phyloP scores from a whole-genome alignment of 768 basidiomycete species.

The Mycena maculata region DNA sequence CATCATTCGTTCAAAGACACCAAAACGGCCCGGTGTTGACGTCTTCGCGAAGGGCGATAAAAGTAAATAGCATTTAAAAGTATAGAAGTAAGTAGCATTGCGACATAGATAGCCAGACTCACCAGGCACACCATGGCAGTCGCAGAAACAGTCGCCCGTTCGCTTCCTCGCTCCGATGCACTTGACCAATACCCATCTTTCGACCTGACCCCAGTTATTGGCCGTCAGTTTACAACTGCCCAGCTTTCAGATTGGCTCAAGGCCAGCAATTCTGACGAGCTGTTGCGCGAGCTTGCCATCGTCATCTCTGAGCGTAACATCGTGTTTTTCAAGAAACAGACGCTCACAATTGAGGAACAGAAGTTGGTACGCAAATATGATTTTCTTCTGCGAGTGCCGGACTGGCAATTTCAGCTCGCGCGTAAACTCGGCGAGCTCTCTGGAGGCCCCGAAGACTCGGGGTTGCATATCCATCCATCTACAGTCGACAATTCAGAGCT shows the following conservation, averaged over 20 bases:
- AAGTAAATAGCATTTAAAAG: neutral
- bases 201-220: constrained; percentile 6
- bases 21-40: neutral
- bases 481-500: constrained; percentile 49
- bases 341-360: constrained; percentile 49
- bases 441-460: constrained; percentile 43
- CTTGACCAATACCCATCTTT: constrained; percentile 1
- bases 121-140: too few relatives aligned
- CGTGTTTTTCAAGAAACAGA: constrained; percentile 57
- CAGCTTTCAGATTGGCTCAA: constrained; percentile 3
- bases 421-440: constrained; percentile 48
- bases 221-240: neutral
- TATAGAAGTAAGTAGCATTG: neutral
- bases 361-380: constrained; percentile 27
- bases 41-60: too few relatives aligned
- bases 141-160: neutral
- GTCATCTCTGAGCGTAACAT: constrained; percentile 53
- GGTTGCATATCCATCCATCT: constrained; percentile 56
- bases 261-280: constrained; percentile 42
- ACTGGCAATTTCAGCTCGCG: constrained; percentile 40
- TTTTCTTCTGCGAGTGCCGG: constrained; percentile 1
- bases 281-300: constrained; percentile 53
- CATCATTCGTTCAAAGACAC: constrained; percentile 1
- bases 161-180: constrained; percentile 1
- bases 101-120: neutral